Percentiles rank a stretch among this genome's conserved stretches.
phyloP scores from a whole-genome alignment of 1,284 basidiomycete genomes.

The Vanrija pseudolonga region DNA sequence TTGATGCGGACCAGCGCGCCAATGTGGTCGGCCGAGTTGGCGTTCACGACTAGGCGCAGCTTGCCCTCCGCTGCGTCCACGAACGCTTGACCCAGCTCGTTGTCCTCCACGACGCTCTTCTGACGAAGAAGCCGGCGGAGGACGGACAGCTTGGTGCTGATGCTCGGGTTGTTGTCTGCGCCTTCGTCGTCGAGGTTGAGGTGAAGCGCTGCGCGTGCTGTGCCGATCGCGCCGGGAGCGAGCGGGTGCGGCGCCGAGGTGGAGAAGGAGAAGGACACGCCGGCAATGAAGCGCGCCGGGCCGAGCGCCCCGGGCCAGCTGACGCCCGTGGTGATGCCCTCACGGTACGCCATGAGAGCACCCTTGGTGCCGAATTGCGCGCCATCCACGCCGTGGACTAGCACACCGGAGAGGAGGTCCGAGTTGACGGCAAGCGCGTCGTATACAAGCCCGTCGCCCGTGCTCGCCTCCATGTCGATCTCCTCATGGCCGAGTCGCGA shows the following conservation, averaged over 20 bases:
- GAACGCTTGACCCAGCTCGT: slow-evolving; percentile 58
- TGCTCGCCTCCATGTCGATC: slow-evolving; percentile 58
- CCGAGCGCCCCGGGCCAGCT: slow-evolving; percentile 39
- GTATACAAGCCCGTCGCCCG: slow-evolving; percentile 57
- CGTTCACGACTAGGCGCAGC: slow-evolving; percentile 65
- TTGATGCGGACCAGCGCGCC: slow-evolving; percentile 69
- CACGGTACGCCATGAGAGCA: slow-evolving; percentile 55
- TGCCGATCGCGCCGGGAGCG: slow-evolving; percentile 63
- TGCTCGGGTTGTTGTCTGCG: slow-evolving; percentile 49
- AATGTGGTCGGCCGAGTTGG: slow-evolving; percentile 69
- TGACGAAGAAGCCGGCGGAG: slow-evolving; percentile 61
- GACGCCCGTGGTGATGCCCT: slow-evolving; percentile 61
- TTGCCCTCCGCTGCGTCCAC: slow-evolving; percentile 58
- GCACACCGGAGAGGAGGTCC: slow-evolving; percentile 54
- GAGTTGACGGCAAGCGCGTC: slow-evolving; percentile 25
- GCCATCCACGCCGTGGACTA: slow-evolving; percentile 69
- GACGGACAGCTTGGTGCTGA: slow-evolving; percentile 66
- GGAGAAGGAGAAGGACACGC: slow-evolving; percentile 64
- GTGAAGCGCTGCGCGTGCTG: slow-evolving; percentile 68
- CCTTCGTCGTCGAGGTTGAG: slow-evolving; percentile 56
- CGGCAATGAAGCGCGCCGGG: slow-evolving; percentile 53
- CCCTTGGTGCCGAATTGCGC: slow-evolving; percentile 67
- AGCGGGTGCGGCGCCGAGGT: slow-evolving; percentile 62
- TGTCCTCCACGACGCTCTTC: slow-evolving; percentile 25
- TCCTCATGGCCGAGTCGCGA: slow-evolving; percentile 49